These are phyloP conservation scores for Microcos paniculata DNA, from an alignment of 345 rosid species.

Conservation along the genomic window DNA sequence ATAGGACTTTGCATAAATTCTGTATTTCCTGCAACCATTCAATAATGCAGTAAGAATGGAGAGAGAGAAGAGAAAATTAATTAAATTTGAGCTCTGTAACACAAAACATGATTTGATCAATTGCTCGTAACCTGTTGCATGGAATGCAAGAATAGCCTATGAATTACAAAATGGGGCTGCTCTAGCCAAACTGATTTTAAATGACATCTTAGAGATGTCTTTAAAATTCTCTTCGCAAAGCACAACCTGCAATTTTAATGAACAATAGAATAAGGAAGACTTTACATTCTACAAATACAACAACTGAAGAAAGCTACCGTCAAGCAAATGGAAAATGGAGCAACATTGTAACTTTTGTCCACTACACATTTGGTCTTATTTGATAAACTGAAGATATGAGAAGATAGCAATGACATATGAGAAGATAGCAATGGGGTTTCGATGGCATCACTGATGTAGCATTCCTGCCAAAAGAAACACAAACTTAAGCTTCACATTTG, in stretches of 20 bases:
- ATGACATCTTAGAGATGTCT: slow-evolving; percentile 49
- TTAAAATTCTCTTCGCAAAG: slow-evolving; percentile 67
- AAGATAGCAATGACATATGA: slow-evolving; percentile 57
- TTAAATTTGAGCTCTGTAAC: background rate
- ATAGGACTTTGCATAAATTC: too few species aligned
- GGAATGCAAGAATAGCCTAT: slow-evolving; percentile 55
- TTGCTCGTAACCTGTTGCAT: slow-evolving; percentile 52
- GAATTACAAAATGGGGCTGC: slow-evolving; percentile 56
- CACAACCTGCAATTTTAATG: slow-evolving; percentile 46
- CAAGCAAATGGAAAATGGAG: background rate
- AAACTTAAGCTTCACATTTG: background rate
- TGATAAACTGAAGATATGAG: too few species aligned
- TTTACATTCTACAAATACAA: background rate
- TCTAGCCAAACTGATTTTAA: slow-evolving; percentile 62
- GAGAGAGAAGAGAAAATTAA: background rate
- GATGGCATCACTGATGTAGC: slow-evolving; percentile 71
- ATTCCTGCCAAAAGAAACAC: slow-evolving; percentile 51
- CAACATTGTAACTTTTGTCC: background rate
- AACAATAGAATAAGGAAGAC: background rate
- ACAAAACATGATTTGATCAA: background rate
- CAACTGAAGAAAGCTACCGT: background rate
- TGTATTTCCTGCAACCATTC: slow-evolving; percentile 57
- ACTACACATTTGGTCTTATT: too few species aligned
- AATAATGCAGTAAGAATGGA: background rate
- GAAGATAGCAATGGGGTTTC: slow-evolving; percentile 77